Base-by-base conservation (phyloP, 345 rosid genomes). In the Erodium maritimum region DNA sequence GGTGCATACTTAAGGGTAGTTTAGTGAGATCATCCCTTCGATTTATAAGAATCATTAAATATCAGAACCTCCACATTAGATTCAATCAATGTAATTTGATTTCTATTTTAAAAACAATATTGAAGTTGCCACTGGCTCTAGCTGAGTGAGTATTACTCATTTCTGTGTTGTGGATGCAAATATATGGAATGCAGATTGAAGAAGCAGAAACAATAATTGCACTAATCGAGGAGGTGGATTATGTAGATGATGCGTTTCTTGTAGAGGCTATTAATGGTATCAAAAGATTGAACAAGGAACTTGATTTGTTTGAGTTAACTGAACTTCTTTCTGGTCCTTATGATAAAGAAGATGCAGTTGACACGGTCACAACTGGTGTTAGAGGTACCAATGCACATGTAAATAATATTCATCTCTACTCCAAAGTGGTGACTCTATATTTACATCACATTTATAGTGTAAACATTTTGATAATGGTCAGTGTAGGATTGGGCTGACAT, bases 361-460 rank as follows among this genome's bases (percentile, higher is more conserved):
- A 88, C 65, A 67, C 80, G 54, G 86, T 93, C 58, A 73, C 93
- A 1, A 96, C 98, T 68, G 98, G 98, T 65, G 98, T 96, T 62
- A 96, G 98, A 21, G 98, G 98, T 56, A 88, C 98, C 23, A 96
- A 91, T 70, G 98, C 98, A 14, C 98, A 91, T 95, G 98, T 88
- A 77, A 61, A 58, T 67, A 68, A 58, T 52, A 48, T 19, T 42
- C 14, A 7, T 16, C n/a, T n/a, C 3, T 10, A 7, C 14, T 42
- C 48, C 48, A 42, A 42, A 42, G 48, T 42, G 48, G 12, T 42
- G 17, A 16, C 48, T 42, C 17, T 16, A 10, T 10, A 42, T 42
- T 42, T 42, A 12, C 48, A 42, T 3, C 17, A 14, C 48, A 3
- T 0, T 42, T 42, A 42, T 42, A 42, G 17, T 58, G 58, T 61